These are phyloP conservation scores for Quillaja saponaria DNA, from an alignment of 306 rosid genomes.

Conservation along the genomic window DNA sequence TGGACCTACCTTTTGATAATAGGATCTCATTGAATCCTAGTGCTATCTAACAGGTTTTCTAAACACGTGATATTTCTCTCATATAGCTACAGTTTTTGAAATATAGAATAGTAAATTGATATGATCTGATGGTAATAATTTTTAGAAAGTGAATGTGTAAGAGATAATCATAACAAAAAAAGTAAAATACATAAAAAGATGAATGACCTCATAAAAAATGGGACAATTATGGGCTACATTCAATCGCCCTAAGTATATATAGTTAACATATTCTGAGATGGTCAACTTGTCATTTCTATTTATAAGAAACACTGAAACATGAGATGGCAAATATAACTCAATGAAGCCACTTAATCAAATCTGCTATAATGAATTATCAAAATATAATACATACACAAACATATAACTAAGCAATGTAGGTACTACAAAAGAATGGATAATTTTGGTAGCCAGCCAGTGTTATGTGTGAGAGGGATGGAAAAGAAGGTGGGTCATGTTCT, in stretches of 20 bases:
- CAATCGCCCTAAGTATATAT: not conserved
- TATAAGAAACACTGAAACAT: not conserved
- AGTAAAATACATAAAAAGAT: too few species aligned
- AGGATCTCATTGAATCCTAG: slow-evolving; percentile 71
- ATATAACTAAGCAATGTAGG: not conserved
- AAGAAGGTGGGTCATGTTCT: too few species aligned
- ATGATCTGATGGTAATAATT: not conserved
- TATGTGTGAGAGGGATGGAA: too few species aligned
- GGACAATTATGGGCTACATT: not conserved
- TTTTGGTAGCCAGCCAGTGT: too few species aligned
- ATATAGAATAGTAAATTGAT: slow-evolving; percentile 12
- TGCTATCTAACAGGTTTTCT: slow-evolving; percentile 67
- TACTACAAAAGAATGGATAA: too few species aligned
- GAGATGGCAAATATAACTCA: not conserved
- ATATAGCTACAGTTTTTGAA: slow-evolving; percentile 44
- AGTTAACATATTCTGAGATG: not conserved
- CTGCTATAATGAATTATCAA: not conserved
- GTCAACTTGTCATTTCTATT: not conserved
- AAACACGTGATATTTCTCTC: slow-evolving; percentile 62
- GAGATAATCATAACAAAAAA: too few species aligned
- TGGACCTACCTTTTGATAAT: slow-evolving; percentile 68
- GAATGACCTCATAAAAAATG: not conserved
- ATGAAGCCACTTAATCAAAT: not conserved
- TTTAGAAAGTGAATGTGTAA: too few species aligned
- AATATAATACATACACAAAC: not conserved